Evolutionary conservation across 2,329 filamentous ascomycete genomes (phyloP).

Genomic region (Penicillium sp.): DNA sequence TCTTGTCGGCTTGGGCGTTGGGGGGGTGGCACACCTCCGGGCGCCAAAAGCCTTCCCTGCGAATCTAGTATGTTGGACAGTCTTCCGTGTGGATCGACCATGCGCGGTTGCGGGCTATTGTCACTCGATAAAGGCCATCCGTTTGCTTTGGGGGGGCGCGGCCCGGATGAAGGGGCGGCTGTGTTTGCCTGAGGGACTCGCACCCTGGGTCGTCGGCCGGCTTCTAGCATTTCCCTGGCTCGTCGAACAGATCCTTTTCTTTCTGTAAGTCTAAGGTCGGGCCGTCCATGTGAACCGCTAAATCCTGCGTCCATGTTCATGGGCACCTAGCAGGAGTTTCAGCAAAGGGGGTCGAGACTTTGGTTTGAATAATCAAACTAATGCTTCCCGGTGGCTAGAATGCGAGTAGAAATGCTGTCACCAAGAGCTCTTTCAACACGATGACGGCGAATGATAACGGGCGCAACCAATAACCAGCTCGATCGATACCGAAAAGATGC

Average conservation of each 20-base stretch:
- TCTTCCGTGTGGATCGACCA: slow-evolving; percentile 32
- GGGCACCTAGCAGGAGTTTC: neutral
- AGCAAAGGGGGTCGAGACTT: neutral
- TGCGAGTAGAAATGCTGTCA: neutral
- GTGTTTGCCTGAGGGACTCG: slow-evolving; percentile 15
- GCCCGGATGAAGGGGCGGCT: slow-evolving; percentile 23
- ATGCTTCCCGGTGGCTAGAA: neutral
- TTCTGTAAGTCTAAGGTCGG: slow-evolving; percentile 20
- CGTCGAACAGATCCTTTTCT: slow-evolving; percentile 42
- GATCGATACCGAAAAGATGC: slow-evolving; percentile 16
- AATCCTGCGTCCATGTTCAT: neutral
- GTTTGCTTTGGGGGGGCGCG: slow-evolving; percentile 41
- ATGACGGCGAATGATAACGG: neutral
- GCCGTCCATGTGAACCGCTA: slow-evolving; percentile 13
- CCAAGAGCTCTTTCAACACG: neutral
- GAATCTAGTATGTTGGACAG: slow-evolving; percentile 12
- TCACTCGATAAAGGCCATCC: slow-evolving; percentile 54
- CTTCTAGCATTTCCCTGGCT: slow-evolving; percentile 40
- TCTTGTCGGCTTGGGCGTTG: slow-evolving; percentile 48
- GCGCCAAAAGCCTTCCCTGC: slow-evolving; percentile 33
- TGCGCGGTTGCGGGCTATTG: slow-evolving; percentile 29
- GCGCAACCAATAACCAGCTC: slow-evolving; percentile 16
- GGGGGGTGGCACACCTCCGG: slow-evolving; percentile 47
- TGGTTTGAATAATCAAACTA: neutral
- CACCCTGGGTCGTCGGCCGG: slow-evolving; percentile 33